phyloP scores from a whole-genome alignment of 139 green algal genomes.

The Chlamydomonas eustigma region DNA sequence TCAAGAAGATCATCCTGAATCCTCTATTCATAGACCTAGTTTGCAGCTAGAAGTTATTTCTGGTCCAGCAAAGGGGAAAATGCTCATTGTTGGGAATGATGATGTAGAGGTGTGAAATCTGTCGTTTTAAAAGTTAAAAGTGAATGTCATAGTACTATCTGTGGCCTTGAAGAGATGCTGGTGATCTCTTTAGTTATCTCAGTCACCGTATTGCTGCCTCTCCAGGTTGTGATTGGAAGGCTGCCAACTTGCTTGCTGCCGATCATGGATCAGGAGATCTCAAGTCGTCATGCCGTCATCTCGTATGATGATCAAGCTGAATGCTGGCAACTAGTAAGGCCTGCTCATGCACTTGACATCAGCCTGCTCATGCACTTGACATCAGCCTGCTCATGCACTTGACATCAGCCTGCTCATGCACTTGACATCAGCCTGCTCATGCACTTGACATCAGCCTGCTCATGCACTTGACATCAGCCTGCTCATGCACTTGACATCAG shows the following conservation, averaged over 20 bases:
- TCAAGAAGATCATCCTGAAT: no score
- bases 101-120: slow-evolving; percentile 18
- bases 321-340: slow-evolving; percentile 30
- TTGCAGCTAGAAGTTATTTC: slow-evolving; percentile 48
- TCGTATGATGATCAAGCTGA: slow-evolving; percentile 33
- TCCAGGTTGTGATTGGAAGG: slow-evolving; percentile 63
- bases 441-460: no score
- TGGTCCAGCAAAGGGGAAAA: slow-evolving; percentile 36
- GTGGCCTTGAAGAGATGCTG: not conserved
- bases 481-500: no score
- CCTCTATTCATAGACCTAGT: no score
- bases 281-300: slow-evolving; percentile 52
- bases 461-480: no score
- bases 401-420: no score
- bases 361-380: no score
- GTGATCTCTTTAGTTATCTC: not conserved
- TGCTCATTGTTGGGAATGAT: slow-evolving; percentile 16
- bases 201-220: not conserved
- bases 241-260: slow-evolving; percentile 35
- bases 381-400: no score
- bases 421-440: no score
- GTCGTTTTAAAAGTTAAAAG: not conserved
- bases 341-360: no score
- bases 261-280: slow-evolving; percentile 69
- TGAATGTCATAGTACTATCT: not conserved